A percentile compares a stretch with the other conserved stretches of the same genome.
Conservation (phyloP, 2,329 filamentous ascomycete species). For the Xylaria sp. region DNA sequence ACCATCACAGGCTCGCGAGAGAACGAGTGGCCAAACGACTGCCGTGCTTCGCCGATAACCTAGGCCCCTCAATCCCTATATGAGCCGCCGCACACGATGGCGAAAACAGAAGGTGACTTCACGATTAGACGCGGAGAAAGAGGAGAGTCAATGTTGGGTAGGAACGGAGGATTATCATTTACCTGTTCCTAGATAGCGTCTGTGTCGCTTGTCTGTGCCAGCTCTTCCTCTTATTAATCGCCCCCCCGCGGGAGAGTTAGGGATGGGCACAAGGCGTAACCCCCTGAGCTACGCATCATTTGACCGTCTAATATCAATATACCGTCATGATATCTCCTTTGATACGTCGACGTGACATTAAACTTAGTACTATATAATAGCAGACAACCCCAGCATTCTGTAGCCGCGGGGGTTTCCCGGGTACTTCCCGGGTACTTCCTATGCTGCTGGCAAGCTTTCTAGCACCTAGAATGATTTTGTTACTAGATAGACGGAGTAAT, state of each 20-base stretch:
- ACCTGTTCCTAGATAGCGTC: conserved; percentile 33
- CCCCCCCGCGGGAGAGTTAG: conserved; percentile 15
- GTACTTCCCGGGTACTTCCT: conserved; percentile 13
- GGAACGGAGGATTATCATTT: conserved; percentile 30
- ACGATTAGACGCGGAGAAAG: conserved; percentile 31
- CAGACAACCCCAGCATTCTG: conserved; percentile 4
- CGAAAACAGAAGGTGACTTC: conserved; percentile 38
- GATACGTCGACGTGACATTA: not conserved
- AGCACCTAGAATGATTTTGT: not conserved
- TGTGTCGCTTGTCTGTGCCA: conserved; percentile 29
- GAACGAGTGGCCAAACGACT: conserved; percentile 37
- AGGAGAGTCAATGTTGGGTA: conserved; percentile 24
- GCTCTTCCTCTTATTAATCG: conserved; percentile 17
- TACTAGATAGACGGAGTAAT: conserved; percentile 20
- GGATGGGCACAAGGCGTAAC: conserved; percentile 10
- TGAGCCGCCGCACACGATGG: conserved; percentile 40
- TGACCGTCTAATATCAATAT: conserved; percentile 15
- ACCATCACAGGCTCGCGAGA: conserved; percentile 21
- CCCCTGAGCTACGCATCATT: conserved; percentile 20
- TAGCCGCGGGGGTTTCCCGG: conserved; percentile 17
- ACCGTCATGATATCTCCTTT: conserved; percentile 6
- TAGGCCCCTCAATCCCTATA: conserved; percentile 47
- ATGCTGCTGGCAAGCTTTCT: conserved; percentile 8
- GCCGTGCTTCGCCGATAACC: conserved; percentile 40
- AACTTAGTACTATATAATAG: not conserved